These are phyloP conservation scores for Lipomyces kockii DNA, from an alignment of 805 yeast genomes.

Conservation along the genomic window DNA sequence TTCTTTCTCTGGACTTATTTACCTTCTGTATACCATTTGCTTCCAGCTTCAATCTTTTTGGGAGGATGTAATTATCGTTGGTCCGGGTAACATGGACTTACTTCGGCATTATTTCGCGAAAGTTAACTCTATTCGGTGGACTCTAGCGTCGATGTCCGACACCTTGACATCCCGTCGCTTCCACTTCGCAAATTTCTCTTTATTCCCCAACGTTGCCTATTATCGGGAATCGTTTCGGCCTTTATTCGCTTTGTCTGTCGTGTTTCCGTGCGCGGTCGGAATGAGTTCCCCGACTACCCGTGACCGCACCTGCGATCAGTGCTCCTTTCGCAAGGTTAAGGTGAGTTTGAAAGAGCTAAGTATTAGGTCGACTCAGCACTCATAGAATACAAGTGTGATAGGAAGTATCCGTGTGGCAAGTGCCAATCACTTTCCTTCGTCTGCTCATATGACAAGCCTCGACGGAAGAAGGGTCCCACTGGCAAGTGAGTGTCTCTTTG, in stretches of 20 bases:
- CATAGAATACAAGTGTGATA: conserved; percentile 1
- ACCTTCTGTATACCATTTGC: no score
- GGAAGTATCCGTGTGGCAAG: conserved; percentile 1
- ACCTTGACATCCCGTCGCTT: not conserved
- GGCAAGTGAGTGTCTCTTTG: conserved; percentile 1
- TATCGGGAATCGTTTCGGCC: not conserved
- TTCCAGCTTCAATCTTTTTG: no score
- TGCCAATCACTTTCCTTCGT: not conserved
- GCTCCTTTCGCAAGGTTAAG: conserved; percentile 14
- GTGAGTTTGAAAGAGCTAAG: not conserved
- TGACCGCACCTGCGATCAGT: conserved; percentile 12
- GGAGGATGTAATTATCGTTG: no score
- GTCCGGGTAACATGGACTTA: not conserved
- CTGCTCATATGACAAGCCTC: conserved; percentile 10
- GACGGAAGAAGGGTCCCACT: conserved; percentile 8
- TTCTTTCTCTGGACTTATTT: no score
- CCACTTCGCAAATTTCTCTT: not conserved
- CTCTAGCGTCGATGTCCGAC: not conserved
- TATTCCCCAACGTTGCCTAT: not conserved
- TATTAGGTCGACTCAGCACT: not conserved
- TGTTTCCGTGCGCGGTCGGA: not conserved
- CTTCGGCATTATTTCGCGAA: not conserved
- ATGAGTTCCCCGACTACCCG: not conserved
- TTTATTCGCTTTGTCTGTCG: not conserved
- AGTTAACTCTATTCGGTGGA: not conserved